These are phyloP conservation scores for Gillenia trifoliata DNA, from an alignment of 306 rosid species.

Conservation along the genomic window DNA sequence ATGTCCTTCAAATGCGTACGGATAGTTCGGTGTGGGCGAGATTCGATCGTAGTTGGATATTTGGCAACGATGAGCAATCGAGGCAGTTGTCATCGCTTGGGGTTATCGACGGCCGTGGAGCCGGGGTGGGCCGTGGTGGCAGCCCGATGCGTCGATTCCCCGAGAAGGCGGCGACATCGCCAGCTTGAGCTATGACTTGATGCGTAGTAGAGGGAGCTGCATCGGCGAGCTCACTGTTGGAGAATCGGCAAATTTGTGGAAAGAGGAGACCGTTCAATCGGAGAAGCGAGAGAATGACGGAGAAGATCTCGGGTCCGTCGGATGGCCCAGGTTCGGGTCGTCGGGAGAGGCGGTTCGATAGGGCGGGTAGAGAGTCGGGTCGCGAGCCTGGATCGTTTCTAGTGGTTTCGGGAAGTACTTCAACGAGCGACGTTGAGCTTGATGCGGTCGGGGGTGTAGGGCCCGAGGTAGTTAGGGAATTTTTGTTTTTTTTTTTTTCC, in stretches of 20 bases:
- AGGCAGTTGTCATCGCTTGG: slow-evolving; percentile 55
- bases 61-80: slow-evolving; percentile 91
- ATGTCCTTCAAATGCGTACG: slow-evolving; percentile 71
- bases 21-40: slow-evolving; percentile 49
- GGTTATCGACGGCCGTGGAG: slow-evolving; percentile 55
- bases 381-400: slow-evolving; percentile 66
- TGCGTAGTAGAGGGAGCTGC: slow-evolving; percentile 76
- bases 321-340: slow-evolving; percentile 55
- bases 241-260: slow-evolving; percentile 59
- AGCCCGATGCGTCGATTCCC: slow-evolving; percentile 72
- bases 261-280: slow-evolving; percentile 64
- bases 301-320: slow-evolving; percentile 85
- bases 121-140: slow-evolving; percentile 51
- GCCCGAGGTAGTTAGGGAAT: slow-evolving; percentile 16
- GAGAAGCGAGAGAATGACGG: slow-evolving; percentile 73
- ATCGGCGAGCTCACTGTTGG: slow-evolving; percentile 78
- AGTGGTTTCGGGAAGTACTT: slow-evolving; percentile 81
- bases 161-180: slow-evolving; percentile 52
- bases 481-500: slow-evolving; percentile 36
- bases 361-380: slow-evolving; percentile 60
- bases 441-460: slow-evolving; percentile 50
- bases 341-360: slow-evolving; percentile 43
- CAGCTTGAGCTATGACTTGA: slow-evolving; percentile 53
- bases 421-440: slow-evolving; percentile 89
- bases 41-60: slow-evolving; percentile 65